Conservation (phyloP, 805 yeast genomes). For the Candida maltosa region DNA sequence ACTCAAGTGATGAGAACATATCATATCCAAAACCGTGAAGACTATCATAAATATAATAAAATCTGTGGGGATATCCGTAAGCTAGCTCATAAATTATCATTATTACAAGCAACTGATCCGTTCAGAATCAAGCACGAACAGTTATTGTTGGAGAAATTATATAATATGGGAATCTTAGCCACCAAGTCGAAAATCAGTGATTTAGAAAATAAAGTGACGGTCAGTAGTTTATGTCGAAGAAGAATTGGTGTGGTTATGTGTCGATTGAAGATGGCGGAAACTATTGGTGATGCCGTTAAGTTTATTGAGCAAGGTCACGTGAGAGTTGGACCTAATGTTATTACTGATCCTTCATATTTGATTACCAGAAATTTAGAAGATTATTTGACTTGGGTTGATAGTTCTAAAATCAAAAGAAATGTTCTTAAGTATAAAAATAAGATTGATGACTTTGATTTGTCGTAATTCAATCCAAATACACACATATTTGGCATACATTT, state of each 20-base stretch:
- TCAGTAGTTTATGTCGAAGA: constrained; percentile 87
- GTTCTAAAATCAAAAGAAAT: constrained; percentile 87
- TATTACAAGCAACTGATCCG: constrained; percentile 84
- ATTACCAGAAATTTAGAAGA: constrained; percentile 95
- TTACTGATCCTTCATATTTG: constrained; percentile 92
- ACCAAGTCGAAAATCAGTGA: constrained; percentile 90
- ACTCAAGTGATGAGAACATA: constrained; percentile 95
- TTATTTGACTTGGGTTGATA: constrained; percentile 96
- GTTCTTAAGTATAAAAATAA: constrained; percentile 81
- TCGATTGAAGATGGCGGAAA: constrained; percentile 89
- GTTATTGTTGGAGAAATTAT: constrained; percentile 79
- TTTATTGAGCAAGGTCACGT: constrained; percentile 97
- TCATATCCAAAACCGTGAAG: constrained; percentile 92
- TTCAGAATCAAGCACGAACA: constrained; percentile 86
- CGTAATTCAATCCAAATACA: constrained; percentile 19
- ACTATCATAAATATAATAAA: constrained; percentile 89
- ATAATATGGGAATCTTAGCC: constrained; percentile 82
- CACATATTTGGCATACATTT: neutral
- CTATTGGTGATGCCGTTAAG: constrained; percentile 81
- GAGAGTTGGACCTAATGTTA: constrained; percentile 92
- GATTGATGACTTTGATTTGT: constrained; percentile 58
- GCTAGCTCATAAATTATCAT: constrained; percentile 79
- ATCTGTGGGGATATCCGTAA: constrained; percentile 90
- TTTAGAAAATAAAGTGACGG: constrained; percentile 87
- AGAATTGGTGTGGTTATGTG: constrained; percentile 94